Conservation (phyloP, 2,329 filamentous ascomycete genomes). For the Fusarium liriodendri region DNA sequence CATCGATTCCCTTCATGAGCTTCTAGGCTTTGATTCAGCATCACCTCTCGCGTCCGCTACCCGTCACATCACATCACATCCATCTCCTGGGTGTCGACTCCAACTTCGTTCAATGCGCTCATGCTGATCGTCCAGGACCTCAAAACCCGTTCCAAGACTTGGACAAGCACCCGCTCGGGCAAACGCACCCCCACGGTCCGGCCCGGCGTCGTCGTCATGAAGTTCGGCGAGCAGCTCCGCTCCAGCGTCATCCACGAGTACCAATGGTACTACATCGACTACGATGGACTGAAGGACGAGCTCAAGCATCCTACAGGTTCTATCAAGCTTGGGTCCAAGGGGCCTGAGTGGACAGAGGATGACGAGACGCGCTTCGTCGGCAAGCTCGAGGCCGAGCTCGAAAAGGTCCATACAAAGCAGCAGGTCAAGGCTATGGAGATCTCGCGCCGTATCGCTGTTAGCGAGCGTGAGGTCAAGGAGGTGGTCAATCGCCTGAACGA, state of each 20-base stretch:
- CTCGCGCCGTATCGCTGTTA: constrained; percentile 85
- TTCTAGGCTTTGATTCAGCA: background rate
- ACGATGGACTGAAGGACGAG: constrained; percentile 90
- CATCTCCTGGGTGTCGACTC: constrained; percentile 22
- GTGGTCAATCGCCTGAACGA: constrained; percentile 82
- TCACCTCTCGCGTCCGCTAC: background rate
- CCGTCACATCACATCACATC: constrained; percentile 1
- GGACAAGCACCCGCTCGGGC: constrained; percentile 51
- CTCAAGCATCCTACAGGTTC: constrained; percentile 79
- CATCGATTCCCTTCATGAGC: background rate
- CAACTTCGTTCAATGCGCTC: constrained; percentile 39
- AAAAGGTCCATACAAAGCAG: constrained; percentile 98
- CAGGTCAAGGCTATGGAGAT: constrained; percentile 98
- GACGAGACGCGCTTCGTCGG: constrained; percentile 91
- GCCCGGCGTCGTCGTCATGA: constrained; percentile 72
- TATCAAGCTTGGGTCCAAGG: constrained; percentile 53
- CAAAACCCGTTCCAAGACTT: constrained; percentile 55
- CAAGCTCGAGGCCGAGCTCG: constrained; percentile 89
- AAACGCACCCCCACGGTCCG: constrained; percentile 49
- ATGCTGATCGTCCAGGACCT: constrained; percentile 68
- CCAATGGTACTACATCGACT: constrained; percentile 98
- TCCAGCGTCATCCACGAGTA: constrained; percentile 97
- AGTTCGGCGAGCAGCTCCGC: constrained; percentile 96
- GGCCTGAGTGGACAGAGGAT: constrained; percentile 84
- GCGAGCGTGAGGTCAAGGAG: constrained; percentile 89